phyloP scores from a whole-genome alignment of 192 early-diverging fungal genomes.

The Linnemannia schmuckeri region DNA sequence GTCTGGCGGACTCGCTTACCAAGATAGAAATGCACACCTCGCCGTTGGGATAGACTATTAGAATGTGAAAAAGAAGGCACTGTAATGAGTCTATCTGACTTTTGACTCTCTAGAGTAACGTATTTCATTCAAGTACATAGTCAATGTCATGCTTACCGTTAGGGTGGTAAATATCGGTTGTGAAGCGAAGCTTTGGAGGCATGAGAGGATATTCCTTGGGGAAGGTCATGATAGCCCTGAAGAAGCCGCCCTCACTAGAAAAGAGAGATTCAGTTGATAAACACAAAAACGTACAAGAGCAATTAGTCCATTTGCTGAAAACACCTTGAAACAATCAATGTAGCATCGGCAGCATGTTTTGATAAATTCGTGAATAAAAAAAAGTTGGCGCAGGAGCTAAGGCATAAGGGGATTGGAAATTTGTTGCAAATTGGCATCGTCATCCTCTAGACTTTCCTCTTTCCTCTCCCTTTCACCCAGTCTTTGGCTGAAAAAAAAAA shows the following conservation, averaged over 20 bases:
- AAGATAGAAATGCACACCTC: slow-evolving; percentile 98
- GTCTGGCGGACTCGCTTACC: slow-evolving; percentile 60
- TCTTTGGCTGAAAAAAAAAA: not conserved
- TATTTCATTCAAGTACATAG: not conserved
- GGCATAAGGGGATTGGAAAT: not conserved
- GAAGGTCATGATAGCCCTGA: slow-evolving; percentile 85
- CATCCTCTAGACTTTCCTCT: not conserved
- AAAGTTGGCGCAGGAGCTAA: not conserved
- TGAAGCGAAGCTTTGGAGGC: slow-evolving; percentile 92
- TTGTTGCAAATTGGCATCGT: not conserved
- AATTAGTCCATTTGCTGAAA: slow-evolving; percentile 3
- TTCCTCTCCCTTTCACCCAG: not conserved
- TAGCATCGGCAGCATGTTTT: not conserved
- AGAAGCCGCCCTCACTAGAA: slow-evolving; percentile 92
- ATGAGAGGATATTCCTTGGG: slow-evolving; percentile 84
- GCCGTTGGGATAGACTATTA: slow-evolving; percentile 85
- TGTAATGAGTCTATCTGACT: not conserved
- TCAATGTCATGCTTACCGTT: slow-evolving; percentile 68
- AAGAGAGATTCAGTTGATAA: not conserved
- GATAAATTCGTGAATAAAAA: not conserved
- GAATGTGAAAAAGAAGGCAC: not conserved
- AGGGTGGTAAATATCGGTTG: slow-evolving; percentile 93
- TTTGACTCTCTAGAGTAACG: not conserved
- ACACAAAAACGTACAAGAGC: not conserved
- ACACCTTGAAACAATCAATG: not conserved